phyloP scores from a whole-genome alignment of 2,329 filamentous ascomycete genomes.

The Geosmithia putterillii region DNA sequence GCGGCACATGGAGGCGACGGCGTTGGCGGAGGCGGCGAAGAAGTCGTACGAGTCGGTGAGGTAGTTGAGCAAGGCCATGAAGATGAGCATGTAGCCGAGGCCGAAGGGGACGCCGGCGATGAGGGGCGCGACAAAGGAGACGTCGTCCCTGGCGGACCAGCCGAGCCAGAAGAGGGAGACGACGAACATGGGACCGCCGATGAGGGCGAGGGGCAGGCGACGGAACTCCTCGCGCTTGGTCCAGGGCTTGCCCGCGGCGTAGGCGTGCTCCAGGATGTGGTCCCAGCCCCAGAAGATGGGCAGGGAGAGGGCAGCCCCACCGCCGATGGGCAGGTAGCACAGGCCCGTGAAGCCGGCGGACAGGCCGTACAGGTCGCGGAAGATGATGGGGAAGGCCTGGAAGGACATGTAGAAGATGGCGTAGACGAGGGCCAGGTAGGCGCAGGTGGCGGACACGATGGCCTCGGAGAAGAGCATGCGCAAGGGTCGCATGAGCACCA shows the following conservation, averaged over 20 bases:
- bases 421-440: slow-evolving; percentile 62
- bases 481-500: slow-evolving; percentile 60
- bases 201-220: slow-evolving; percentile 57
- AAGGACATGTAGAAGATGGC: slow-evolving; percentile 61
- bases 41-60: slow-evolving; percentile 56
- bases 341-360: slow-evolving; percentile 53
- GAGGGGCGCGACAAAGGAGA: slow-evolving; percentile 44
- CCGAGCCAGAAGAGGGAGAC: slow-evolving; percentile 49
- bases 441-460: slow-evolving; percentile 57
- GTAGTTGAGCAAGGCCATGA: slow-evolving; percentile 53
- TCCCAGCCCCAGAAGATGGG: slow-evolving; percentile 57
- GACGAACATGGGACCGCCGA: slow-evolving; percentile 54
- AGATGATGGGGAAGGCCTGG: slow-evolving; percentile 62
- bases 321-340: slow-evolving; percentile 55
- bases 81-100: slow-evolving; percentile 48
- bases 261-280: slow-evolving; percentile 38
- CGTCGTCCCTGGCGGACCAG: slow-evolving; percentile 35
- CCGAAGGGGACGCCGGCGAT: slow-evolving; percentile 50
- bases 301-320: slow-evolving; percentile 47
- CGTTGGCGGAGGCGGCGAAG: slow-evolving; percentile 63
- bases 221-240: slow-evolving; percentile 51
- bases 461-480: slow-evolving; percentile 63
- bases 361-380: slow-evolving; percentile 49
- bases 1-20: slow-evolving; percentile 75
- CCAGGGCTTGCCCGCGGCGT: slow-evolving; percentile 40